Evolutionary conservation across 2,329 filamentous ascomycete species (phyloP), one percentile per base, ranked within the genome.

Genomic region (Arthrobotrys musiformis): DNA sequence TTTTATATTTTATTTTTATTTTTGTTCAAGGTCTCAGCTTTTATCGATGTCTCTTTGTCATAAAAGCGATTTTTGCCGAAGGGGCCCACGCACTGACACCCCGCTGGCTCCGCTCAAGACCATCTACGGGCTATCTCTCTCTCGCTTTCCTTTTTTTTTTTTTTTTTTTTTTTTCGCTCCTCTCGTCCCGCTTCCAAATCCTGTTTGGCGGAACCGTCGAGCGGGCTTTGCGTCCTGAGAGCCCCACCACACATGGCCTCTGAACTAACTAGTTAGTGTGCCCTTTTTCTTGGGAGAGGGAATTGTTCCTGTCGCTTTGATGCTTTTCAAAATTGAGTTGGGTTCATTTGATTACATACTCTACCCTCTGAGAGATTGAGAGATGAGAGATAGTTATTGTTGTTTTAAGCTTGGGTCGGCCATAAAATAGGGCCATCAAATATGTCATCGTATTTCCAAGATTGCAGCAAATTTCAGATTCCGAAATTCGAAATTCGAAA

Each of bases 111-210:
- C 61, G 44, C 63, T 76, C 56, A 46, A 63, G 42, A 67, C 46
- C 56, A 70, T 70, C 56, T 52, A 76, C 64, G 66, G 72, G 72
- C 50, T 44, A 56, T 66, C 24, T 46, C 33, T 48, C 37, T 58
- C 24, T 33, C 37, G 5, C 15, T 5, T 17, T 6, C 9, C 9
- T 33, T 22, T 4, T 22, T 13, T 24, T 17, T 60, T 46, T 60
- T 46, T 58, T 56, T 35, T 35, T 19, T 35, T 35, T 35, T 28
- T 6, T 11, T 26, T 11, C 44, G 40, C 35, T 28, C 70, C 63
- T 54, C 56, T 76, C 72, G 72, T 76, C 72, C 72, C 72, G 72
- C 72, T 76, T 76, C 72, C 72, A 76, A 77, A 77, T 70, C 73
- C 73, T 70, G 73, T 77, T 67, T 77, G 73, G 73, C 73, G 73